These are phyloP conservation scores for Triticum dicoccoides DNA, from an alignment of 176 grass and related monocot genomes.

Conservation along the genomic window DNA sequence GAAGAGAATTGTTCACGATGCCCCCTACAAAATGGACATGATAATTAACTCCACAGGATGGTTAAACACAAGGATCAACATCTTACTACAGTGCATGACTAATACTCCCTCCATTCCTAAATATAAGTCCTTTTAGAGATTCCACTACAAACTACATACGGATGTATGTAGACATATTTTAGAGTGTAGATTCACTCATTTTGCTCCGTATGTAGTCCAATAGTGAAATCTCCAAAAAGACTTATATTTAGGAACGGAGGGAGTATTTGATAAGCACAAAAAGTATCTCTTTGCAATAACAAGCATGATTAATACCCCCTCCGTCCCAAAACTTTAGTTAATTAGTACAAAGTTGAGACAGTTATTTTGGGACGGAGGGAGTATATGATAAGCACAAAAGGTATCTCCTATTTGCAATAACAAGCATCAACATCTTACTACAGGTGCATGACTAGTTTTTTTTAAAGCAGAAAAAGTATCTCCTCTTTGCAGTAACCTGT, in stretches of 20 bases:
- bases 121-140: too few species aligned
- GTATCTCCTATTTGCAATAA: neutral
- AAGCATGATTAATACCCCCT: neutral
- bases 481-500: slow-evolving; percentile 4
- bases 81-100: slow-evolving; percentile 4
- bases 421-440: slow-evolving; percentile 1
- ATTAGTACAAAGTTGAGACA: too few species aligned
- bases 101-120: neutral
- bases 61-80: neutral
- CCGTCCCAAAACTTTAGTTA: too few species aligned
- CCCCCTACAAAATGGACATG: slow-evolving; percentile 53
- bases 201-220: too few species aligned
- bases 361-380: too few species aligned
- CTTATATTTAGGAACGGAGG: too few species aligned
- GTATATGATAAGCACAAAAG: slow-evolving; percentile 14
- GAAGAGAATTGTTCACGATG: slow-evolving; percentile 74
- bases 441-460: slow-evolving; percentile 13
- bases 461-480: slow-evolving; percentile 15
- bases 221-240: too few species aligned
- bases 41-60: slow-evolving; percentile 13
- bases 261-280: slow-evolving; percentile 12
- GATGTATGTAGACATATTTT: too few species aligned
- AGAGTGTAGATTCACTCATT: too few species aligned
- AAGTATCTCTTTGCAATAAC: neutral
- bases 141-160: too few species aligned